Evolutionary conservation across 345 rosid species (phyloP).

Genomic region (Rubroshorea leprosula): DNA sequence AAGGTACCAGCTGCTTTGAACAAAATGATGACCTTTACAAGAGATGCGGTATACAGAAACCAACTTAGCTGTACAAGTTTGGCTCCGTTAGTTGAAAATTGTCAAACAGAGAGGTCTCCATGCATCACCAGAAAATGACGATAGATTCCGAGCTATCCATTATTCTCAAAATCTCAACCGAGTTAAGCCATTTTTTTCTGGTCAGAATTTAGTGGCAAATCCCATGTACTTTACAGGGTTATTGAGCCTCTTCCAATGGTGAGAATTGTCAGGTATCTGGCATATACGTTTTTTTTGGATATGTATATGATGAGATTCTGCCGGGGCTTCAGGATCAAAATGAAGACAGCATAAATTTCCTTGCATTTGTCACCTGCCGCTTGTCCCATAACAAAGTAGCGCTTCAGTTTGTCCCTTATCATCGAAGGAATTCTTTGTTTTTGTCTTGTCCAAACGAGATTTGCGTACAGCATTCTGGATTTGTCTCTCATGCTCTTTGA

Average conservation of each 20-base stretch:
- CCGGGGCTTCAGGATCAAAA: constrained; percentile 7
- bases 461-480: constrained; percentile 75
- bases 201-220: constrained; percentile 10
- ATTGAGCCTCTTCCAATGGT: not conserved
- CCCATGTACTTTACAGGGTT: not conserved
- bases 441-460: constrained; percentile 59
- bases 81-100: constrained; percentile 7
- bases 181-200: not conserved
- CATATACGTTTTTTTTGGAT: constrained; percentile 5
- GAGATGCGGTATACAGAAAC: constrained; percentile 6
- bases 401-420: constrained; percentile 30
- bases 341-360: constrained; percentile 5
- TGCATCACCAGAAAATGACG: not conserved
- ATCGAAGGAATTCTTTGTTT: constrained; percentile 16
- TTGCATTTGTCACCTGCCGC: constrained; percentile 27
- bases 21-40: constrained; percentile 7
- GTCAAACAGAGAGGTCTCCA: constrained; percentile 10
- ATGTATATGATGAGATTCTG: not conserved
- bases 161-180: not conserved
- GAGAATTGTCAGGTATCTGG: constrained; percentile 8
- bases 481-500: constrained; percentile 77
- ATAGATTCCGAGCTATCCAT: constrained; percentile 7
- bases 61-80: constrained; percentile 22
- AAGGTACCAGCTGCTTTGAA: not conserved
- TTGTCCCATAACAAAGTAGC: constrained; percentile 22